Base-by-base conservation (phyloP, 768 basidiomycete species). In the Collybia sp. region DNA sequence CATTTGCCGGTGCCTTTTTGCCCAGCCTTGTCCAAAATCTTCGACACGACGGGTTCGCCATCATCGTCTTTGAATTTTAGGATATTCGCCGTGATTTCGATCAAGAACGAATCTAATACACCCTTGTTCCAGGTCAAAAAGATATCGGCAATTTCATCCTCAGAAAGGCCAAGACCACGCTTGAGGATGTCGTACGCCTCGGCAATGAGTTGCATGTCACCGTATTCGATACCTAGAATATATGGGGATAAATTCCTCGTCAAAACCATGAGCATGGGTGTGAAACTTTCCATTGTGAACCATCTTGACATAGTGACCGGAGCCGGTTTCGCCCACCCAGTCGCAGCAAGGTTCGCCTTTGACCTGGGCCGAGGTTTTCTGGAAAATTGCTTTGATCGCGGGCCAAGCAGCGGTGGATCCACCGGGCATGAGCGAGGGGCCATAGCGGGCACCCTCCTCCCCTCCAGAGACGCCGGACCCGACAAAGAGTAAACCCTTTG, bases 1-100 rank as follows among this genome's bases (percentile, higher is more conserved):
- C 96, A 99, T 72, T 99, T 99, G 48, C 96, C 93, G 52, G 96
- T 99, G 62, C 96, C 96, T 72, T 99, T 99, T 69, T 99, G 96
- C 33, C 95, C 95, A 49, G 96, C 96, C 60, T 88, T 66, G 68
- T 99, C 96, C 54, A 96, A 79, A 59, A 99, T 95, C 73, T 98
- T 99, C 57, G 73, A 76, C 52, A 99, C 83, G 54, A 98, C 80
- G 41, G 93, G 88, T 58, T 78, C 79, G 48, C 93, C 95, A 63
- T 98, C 95, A 45, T 91, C 88, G 59, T 98, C 96, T 64, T 94
- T 93, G 79, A 90, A 97, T 61, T 84, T 88, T 65, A 99, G 85
- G 68, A 99, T 94, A 67, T 97, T 91, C 59, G 88, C 79, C 48
- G 96, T 96, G 68, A 99, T 98, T 51, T 99, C 93, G 55, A 98